These are phyloP conservation scores for Combretum micranthum DNA, from an alignment of 345 rosid species.

Conservation along the genomic window DNA sequence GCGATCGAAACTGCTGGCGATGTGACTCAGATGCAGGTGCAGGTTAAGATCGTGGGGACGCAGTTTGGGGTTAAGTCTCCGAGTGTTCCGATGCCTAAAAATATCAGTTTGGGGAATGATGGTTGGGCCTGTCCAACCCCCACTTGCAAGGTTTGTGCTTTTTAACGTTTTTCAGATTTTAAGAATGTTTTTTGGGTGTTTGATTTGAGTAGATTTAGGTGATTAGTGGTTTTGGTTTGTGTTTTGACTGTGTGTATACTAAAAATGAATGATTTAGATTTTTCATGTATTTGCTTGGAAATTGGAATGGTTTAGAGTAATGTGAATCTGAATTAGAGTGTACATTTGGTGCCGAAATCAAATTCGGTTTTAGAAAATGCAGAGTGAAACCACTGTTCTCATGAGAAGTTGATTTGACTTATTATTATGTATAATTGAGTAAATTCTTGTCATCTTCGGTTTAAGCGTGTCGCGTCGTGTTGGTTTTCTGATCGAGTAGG, in stretches of 20 bases:
- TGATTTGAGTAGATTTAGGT: neutral
- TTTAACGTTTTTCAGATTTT: neutral
- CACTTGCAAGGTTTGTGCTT: constrained; percentile 38
- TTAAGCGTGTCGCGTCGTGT: neutral
- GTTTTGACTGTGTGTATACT: neutral
- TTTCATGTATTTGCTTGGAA: neutral
- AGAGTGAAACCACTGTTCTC: neutral
- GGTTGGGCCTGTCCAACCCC: constrained; percentile 57
- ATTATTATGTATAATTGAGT: neutral
- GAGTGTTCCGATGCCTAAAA: constrained; percentile 58
- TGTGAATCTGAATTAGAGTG: no score
- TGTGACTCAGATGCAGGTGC: constrained; percentile 62
- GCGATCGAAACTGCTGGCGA: constrained; percentile 96
- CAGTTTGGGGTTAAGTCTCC: constrained; percentile 78
- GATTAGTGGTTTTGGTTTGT: neutral
- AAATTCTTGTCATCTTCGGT: neutral
- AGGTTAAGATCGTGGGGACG: constrained; percentile 71
- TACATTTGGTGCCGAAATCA: no score
- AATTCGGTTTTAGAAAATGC: no score
- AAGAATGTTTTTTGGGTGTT: neutral
- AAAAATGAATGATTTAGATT: neutral
- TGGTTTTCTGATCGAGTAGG: neutral
- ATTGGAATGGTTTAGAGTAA: neutral
- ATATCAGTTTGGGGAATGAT: constrained; percentile 65
- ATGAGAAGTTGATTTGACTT: neutral